Conservation (phyloP, 176 grass and related monocot genomes). For the Raddia distichophylla region DNA sequence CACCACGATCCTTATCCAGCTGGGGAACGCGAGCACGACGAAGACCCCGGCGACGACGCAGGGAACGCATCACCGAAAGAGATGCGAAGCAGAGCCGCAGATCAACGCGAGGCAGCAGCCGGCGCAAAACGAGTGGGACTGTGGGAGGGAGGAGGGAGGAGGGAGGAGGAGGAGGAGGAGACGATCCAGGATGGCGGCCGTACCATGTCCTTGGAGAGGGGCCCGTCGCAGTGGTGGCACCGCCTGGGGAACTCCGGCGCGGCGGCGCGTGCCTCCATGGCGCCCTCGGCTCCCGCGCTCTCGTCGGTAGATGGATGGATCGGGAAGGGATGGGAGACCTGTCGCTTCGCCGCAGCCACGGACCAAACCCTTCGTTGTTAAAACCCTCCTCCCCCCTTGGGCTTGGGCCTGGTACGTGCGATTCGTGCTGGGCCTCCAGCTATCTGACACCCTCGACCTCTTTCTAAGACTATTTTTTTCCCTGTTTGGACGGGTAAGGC, state of each 20-base stretch:
- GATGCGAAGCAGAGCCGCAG: neutral
- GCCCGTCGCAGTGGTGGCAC: constrained; percentile 65
- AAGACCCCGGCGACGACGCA: too few species aligned
- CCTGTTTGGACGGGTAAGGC: too few species aligned
- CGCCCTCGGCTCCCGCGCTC: neutral
- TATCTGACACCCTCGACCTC: too few species aligned
- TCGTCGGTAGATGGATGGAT: neutral
- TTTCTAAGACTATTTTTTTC: too few species aligned
- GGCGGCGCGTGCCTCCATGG: constrained; percentile 34
- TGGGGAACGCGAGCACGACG: neutral
- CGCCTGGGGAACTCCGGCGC: constrained; percentile 38
- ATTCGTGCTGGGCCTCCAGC: too few species aligned
- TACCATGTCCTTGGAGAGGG: constrained; percentile 94
- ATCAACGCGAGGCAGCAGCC: neutral
- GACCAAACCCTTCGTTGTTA: neutral
- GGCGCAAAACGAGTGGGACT: neutral
- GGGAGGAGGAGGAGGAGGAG: neutral
- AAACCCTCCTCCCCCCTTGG: constrained; percentile 34
- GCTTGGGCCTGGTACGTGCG: too few species aligned
- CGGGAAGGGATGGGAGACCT: constrained; percentile 4
- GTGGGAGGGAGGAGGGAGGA: too few species aligned
- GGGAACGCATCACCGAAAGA: neutral
- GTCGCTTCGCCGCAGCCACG: neutral
- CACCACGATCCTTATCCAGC: neutral
- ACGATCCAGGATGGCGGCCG: neutral